Evolutionary conservation across 495 filamentous ascomycete species (phyloP).

Genomic region (Lentithecium fluviatile): DNA sequence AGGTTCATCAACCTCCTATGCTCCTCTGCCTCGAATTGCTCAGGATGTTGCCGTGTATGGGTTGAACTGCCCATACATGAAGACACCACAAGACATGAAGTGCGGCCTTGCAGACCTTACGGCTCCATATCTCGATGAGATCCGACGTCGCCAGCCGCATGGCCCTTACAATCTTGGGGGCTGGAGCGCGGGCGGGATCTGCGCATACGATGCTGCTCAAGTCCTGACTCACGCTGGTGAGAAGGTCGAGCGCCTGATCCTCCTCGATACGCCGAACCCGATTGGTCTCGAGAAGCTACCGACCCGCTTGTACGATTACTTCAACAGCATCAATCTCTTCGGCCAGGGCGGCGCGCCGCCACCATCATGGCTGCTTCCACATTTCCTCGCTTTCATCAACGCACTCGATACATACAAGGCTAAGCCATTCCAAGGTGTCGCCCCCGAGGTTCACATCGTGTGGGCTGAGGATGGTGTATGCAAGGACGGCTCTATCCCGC

Average conservation of each 20-base stretch:
- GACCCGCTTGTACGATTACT: constrained; percentile 41
- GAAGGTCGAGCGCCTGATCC: constrained; percentile 30
- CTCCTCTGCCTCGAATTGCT: constrained; percentile 52
- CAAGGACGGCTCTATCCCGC: constrained; percentile 62
- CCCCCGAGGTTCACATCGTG: constrained; percentile 64
- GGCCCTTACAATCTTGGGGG: constrained; percentile 67
- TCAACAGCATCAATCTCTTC: constrained; percentile 49
- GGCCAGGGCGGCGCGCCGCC: constrained; percentile 43
- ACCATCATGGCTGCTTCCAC: constrained; percentile 43
- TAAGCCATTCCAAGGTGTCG: constrained; percentile 50
- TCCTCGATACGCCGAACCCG: constrained; percentile 36
- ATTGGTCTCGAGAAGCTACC: constrained; percentile 40
- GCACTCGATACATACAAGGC: constrained; percentile 56
- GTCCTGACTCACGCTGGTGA: constrained; percentile 54
- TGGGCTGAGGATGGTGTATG: constrained; percentile 82
- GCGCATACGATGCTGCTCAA: constrained; percentile 77
- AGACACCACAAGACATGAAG: constrained; percentile 54
- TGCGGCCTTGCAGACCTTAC: constrained; percentile 56
- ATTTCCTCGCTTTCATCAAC: constrained; percentile 42
- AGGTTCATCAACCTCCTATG: constrained; percentile 64
- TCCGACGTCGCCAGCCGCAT: constrained; percentile 68
- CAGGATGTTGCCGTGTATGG: constrained; percentile 56
- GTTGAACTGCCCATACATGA: constrained; percentile 65
- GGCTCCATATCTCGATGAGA: constrained; percentile 58
- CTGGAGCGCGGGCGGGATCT: constrained; percentile 85